phyloP scores from a whole-genome alignment of 2,329 filamentous ascomycete genomes.

The Rachicladosporium sp. region DNA sequence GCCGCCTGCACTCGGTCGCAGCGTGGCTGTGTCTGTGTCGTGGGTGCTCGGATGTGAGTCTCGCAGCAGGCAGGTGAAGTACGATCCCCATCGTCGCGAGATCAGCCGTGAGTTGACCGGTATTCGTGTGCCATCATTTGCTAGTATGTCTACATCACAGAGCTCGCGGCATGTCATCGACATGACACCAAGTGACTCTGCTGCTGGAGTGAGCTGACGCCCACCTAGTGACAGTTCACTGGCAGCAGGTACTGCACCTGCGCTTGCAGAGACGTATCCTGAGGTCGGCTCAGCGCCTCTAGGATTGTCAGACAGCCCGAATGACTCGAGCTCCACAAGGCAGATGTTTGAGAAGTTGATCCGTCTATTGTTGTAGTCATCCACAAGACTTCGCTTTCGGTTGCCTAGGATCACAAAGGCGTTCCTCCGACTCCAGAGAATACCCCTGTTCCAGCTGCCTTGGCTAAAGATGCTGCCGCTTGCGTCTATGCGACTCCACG shows the following conservation, averaged over 20 bases:
- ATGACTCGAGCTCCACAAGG: constrained; percentile 92
- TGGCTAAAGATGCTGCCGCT: constrained; percentile 90
- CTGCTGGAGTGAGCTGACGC: constrained; percentile 60
- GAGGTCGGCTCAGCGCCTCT: constrained; percentile 66
- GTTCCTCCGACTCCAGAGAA: constrained; percentile 86
- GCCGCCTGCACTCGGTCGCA: constrained; percentile 46
- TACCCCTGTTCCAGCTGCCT: constrained; percentile 92
- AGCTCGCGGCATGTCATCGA: constrained; percentile 72
- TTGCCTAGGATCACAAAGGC: constrained; percentile 93
- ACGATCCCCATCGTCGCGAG: constrained; percentile 81
- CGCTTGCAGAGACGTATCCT: constrained; percentile 73
- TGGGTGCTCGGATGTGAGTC: constrained; percentile 62
- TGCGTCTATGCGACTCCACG: constrained; percentile 92
- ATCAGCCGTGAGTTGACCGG: constrained; percentile 87
- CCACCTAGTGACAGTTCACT: constrained; percentile 54
- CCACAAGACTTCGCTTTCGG: constrained; percentile 81
- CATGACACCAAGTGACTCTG: constrained; percentile 74
- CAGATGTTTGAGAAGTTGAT: constrained; percentile 97
- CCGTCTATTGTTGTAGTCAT: constrained; percentile 94
- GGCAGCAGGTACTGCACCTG: constrained; percentile 29
- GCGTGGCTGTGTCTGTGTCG: constrained; percentile 60
- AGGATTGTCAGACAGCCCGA: constrained; percentile 94
- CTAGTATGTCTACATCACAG: constrained; percentile 92
- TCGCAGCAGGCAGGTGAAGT: constrained; percentile 81
- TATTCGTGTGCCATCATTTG: constrained; percentile 79